These are phyloP conservation scores for Sporisorium sorghi DNA, from an alignment of 1,284 basidiomycete genomes.

Conservation along the genomic window DNA sequence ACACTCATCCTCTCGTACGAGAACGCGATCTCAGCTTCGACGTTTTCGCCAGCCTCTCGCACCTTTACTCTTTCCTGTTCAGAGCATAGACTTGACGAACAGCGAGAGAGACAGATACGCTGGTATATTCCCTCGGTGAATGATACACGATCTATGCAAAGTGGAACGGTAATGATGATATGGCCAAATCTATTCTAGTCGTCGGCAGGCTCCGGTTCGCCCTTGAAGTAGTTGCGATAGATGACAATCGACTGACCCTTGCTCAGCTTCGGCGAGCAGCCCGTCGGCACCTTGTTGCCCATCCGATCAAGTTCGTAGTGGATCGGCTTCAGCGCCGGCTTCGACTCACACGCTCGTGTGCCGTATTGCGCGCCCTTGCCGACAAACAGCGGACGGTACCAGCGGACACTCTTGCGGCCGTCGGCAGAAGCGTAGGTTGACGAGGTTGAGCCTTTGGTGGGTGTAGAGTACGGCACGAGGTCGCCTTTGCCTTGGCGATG, in stretches of 20 bases:
- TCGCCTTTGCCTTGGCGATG: constrained; percentile 47
- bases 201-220: constrained; percentile 43
- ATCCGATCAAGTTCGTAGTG: constrained; percentile 35
- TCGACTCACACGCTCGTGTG: constrained; percentile 13
- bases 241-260: constrained; percentile 44
- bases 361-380: constrained; percentile 42
- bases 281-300: constrained; percentile 43
- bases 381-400: constrained; percentile 49
- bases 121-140: too few relatives aligned
- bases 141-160: too few relatives aligned
- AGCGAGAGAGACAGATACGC: too few relatives aligned
- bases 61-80: not conserved
- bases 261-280: constrained; percentile 42
- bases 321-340: constrained; percentile 43
- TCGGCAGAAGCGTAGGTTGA: not conserved
- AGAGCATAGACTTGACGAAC: too few relatives aligned
- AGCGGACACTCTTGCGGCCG: constrained; percentile 33
- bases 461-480: constrained; percentile 34
- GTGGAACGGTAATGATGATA: not conserved
- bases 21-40: not conserved
- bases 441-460: constrained; percentile 10
- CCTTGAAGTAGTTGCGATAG: constrained; percentile 50
- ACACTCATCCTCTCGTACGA: constrained; percentile 3
- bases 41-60: not conserved
- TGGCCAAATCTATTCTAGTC: constrained; percentile 19